phyloP scores from a whole-genome alignment of 2,329 filamentous ascomycete species.

The Cercospora sp. region DNA sequence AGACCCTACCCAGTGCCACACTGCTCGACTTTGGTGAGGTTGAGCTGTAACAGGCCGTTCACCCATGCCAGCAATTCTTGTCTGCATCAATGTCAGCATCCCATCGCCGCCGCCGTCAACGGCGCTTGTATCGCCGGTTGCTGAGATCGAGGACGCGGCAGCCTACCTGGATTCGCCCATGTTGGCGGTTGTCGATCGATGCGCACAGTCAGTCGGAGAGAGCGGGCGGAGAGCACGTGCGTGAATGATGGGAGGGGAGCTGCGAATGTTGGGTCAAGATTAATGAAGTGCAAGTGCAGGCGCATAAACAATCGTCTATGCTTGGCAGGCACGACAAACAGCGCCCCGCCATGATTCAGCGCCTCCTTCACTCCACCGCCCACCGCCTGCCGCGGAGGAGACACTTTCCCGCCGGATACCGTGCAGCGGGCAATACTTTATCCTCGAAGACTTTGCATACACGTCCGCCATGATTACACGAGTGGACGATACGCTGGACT shows the following conservation, averaged over 20 bases:
- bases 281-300: background rate
- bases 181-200: conserved; percentile 7
- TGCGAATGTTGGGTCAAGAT: background rate
- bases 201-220: background rate
- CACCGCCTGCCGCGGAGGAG: background rate
- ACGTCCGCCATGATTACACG: background rate
- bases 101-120: background rate
- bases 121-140: background rate
- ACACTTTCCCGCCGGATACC: background rate
- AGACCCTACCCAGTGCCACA: conserved; percentile 88
- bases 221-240: background rate
- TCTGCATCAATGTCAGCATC: conserved; percentile 52
- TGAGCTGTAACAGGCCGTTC: conserved; percentile 96
- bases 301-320: conserved; percentile 4
- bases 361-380: background rate
- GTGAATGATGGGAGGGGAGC: background rate
- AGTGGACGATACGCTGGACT: background rate
- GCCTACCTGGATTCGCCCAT: conserved; percentile 30
- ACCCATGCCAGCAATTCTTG: conserved; percentile 96
- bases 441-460: background rate
- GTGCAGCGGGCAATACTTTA: background rate
- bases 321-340: conserved; percentile 2
- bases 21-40: conserved; percentile 97
- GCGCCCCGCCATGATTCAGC: conserved; percentile 3
- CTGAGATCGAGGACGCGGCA: background rate